Conservation (phyloP, 176 grass and related monocot species). For the Alloteropsis semialata region DNA sequence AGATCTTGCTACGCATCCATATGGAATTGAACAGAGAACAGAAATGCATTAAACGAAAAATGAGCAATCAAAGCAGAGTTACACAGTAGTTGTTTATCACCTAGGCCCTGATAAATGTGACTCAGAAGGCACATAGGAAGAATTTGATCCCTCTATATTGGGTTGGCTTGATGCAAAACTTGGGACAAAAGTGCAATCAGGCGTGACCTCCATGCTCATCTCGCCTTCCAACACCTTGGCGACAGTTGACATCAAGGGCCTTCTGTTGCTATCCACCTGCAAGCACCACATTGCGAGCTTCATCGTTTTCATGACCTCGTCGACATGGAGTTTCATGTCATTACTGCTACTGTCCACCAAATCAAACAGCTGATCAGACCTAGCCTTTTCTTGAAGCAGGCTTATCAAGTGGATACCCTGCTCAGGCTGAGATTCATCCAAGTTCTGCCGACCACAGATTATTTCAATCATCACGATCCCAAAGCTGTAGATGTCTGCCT, state of each 20-base stretch:
- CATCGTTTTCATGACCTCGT: background rate
- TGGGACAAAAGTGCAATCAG: background rate
- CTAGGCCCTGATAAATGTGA: constrained; percentile 7
- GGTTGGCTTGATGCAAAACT: background rate
- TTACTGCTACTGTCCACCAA: background rate
- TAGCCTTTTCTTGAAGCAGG: background rate
- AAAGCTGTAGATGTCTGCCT: constrained; percentile 1
- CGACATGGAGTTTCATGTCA: background rate
- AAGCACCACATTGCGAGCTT: constrained; percentile 24
- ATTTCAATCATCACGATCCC: background rate
- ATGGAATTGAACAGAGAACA: no score
- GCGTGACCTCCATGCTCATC: background rate
- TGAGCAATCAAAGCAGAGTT: no score
- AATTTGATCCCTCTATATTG: background rate
- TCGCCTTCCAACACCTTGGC: constrained; percentile 9
- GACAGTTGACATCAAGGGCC: constrained; percentile 12
- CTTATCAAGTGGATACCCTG: background rate
- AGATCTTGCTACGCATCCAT: no score
- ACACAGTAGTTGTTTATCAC: no score
- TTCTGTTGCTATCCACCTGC: constrained; percentile 13
- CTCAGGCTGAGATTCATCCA: constrained; percentile 9
- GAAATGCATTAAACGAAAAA: no score
- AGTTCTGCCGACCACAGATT: background rate
- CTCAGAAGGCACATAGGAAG: background rate
- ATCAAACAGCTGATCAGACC: background rate